Evolutionary conservation across 352 stramenopile genomes (phyloP), one percentile per base, ranked within the genome.

Genomic region (Phytophthora brassicae): DNA sequence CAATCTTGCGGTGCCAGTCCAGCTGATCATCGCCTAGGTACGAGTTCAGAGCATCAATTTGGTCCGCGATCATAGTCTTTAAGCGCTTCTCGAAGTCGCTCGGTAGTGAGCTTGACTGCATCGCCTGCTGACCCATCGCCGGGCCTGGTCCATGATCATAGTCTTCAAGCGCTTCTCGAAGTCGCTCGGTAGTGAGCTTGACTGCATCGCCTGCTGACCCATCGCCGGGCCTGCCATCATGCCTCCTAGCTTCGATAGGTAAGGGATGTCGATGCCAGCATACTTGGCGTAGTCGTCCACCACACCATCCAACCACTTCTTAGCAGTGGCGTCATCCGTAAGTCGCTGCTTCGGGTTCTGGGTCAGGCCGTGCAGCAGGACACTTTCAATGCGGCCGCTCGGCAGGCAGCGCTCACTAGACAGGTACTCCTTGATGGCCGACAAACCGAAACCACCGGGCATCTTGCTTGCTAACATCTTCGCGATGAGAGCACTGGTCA

Each of bases 391-490:
- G 24, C 86, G 76, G 35, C 83, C 70, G 13, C 79, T 73, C 12
- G 81, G 81, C n/a, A 96, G 60, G 39, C 81, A 89, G 14, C 86
- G 84, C 64, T 95, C 86, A 4, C 50, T 74, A 4, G 80, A 74
- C 53, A 95, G 60, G 56, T 94, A 82, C 11, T 84, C 66, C 56
- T 90, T 89, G 46, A 94, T 83, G 16, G 81, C 77, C 38, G 81
- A 86, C 11, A 90, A 63, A 51, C 80, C 74, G 44, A 96, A 96
- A 12, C 88, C 86, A 59, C 88, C 88, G 35, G 88, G 86, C 74
- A 96, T 90, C 66, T 89, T 91, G 41, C 77, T 68, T 3, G 81
- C 76, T 19, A 93, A 62, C 66, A 95, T 68, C 75, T 95, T 95
- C 14, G 84, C 82, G 19, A 96, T 84, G 45, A 92, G 69, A 39